These are phyloP conservation scores for Cercospora nicotianae DNA, from an alignment of 2,329 filamentous ascomycete species.

Conservation along the genomic window DNA sequence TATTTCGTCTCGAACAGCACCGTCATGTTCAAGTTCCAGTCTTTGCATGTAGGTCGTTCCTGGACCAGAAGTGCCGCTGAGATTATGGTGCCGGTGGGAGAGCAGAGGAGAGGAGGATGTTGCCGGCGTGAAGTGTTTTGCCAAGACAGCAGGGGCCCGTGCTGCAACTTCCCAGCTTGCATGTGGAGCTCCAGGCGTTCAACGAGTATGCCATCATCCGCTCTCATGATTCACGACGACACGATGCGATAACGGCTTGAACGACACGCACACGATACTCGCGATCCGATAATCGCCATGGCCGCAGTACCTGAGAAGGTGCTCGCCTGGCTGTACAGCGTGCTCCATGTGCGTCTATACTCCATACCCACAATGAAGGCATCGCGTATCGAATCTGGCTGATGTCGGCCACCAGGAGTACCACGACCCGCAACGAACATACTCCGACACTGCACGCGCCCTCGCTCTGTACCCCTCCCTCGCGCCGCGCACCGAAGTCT, in stretches of 20 bases:
- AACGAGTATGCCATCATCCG: not conserved
- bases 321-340: constrained; percentile 92
- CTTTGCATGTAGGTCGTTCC: not conserved
- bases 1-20: not conserved
- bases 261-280: not conserved
- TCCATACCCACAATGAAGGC: not conserved
- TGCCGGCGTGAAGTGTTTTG: not conserved
- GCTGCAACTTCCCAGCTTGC: not conserved
- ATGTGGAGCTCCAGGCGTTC: not conserved
- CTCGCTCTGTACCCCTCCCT: constrained; percentile 78
- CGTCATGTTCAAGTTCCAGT: not conserved
- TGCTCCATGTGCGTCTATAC: constrained; percentile 58
- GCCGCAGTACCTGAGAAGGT: constrained; percentile 80
- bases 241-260: constrained; percentile 4
- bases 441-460: constrained; percentile 83
- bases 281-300: not conserved
- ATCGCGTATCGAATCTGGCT: constrained; percentile 31
- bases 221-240: constrained; percentile 12
- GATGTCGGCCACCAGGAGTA: constrained; percentile 67
- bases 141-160: not conserved
- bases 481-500: constrained; percentile 85
- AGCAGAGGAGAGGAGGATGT: not conserved
- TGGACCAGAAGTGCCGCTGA: not conserved
- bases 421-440: constrained; percentile 85
- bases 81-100: not conserved